Evolutionary conservation across 371 early-diverging fungal species (phyloP), one percentile per base, ranked within the genome.

Genomic region (Sanchytrium tribonematis): DNA sequence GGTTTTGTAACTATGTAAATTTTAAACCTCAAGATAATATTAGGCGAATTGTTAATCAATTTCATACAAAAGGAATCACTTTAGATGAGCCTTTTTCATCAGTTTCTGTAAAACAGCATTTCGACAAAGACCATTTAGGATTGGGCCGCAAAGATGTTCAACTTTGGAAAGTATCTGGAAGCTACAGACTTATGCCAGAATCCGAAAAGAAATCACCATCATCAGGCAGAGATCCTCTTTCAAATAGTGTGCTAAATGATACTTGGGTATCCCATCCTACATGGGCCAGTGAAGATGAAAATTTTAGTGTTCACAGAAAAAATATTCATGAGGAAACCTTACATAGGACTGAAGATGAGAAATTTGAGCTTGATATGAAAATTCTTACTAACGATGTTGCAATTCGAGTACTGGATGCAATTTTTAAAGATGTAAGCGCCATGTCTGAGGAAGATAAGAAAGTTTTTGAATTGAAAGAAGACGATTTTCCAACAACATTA

Each of bases 361-460:
- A 90, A 69, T 98, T 94, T 73, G 99, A 99, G 73, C 89, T 93
- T 79, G 98, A 98, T 75, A 78, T 98, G 71, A 88, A 92, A 75
- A 90, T 98, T 66, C 91, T 96, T 75, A 87, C 97, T 66, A 90
- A 94, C 68, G 74, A 90, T 70, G 85, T 86, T 68, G 85, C 90
- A 0, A 98, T 98, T 74, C 83, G 85, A 16, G 78, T 90, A 28
- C 78, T 99, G 69, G 92, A 94, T 74, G 90, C 94, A 1, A 83
- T 97, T 68, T 84, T 85, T 1, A 77, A 78, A 73, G 76, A 82
- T 71, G 68, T 69, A 69, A 30, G 68, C 16, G 32, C 66, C 31
- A 68, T 72, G 1, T 68, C 30, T 30, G 70, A 73, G 30, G 17
- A 17, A 5, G 28, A 30, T 69, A 5, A 70, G 69, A 65, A 72